These are phyloP conservation scores for Conidiobolus incongruus DNA, from an alignment of 371 early-diverging fungal species.

Conservation along the genomic window DNA sequence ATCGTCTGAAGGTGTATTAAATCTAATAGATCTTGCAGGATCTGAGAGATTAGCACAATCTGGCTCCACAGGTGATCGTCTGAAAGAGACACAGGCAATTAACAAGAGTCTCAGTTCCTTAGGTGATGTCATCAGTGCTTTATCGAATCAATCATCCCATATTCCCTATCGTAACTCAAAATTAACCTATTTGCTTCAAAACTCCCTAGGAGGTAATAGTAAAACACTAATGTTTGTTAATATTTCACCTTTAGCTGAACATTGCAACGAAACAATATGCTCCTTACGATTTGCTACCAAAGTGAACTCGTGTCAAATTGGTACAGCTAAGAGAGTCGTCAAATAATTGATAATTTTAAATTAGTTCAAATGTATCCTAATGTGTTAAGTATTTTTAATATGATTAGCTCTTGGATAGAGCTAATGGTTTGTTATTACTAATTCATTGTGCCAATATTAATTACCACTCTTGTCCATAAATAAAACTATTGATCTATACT, in stretches of 20 bases:
- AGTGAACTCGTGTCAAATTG: constrained; percentile 55
- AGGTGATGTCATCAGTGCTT: constrained; percentile 85
- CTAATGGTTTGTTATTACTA: too few species aligned
- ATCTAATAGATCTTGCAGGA: constrained; percentile 95
- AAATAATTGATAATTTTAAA: constrained; percentile 2
- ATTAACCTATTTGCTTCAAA: constrained; percentile 76
- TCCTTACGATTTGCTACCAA: constrained; percentile 93
- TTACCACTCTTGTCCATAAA: too few species aligned
- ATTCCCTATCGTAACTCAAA: constrained; percentile 96
- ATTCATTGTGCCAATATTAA: too few species aligned
- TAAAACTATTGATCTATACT: too few species aligned
- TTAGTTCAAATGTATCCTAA: too few species aligned
- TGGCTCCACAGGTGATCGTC: constrained; percentile 73
- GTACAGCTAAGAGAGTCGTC: constrained; percentile 19
- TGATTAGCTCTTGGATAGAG: too few species aligned
- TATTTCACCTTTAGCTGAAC: constrained; percentile 49
- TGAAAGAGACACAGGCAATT: constrained; percentile 92
- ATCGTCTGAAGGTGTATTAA: constrained; percentile 46
- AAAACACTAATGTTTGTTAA: constrained; percentile 99
- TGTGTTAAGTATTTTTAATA: too few species aligned
- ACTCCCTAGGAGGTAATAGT: constrained; percentile 81
- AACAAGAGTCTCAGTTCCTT: constrained; percentile 86
- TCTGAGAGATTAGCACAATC: constrained; percentile 77
- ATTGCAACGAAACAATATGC: constrained; percentile 73
- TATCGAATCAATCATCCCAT: constrained; percentile 65